Evolutionary conservation across 2,329 filamentous ascomycete genomes (phyloP).

Genomic region (Macrophomina tecta): DNA sequence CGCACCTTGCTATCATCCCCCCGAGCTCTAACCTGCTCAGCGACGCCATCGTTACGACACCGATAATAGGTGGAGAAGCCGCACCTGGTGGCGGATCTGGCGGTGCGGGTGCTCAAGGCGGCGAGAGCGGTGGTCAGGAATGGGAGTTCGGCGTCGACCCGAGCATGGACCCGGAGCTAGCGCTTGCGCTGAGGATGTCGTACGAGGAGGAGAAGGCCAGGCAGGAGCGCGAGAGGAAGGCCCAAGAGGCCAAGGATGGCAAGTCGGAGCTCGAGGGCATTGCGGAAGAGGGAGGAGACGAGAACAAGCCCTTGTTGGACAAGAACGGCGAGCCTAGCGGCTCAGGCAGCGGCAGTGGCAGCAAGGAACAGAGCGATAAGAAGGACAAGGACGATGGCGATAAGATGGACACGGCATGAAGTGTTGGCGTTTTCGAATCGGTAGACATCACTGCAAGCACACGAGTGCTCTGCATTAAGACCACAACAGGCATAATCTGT

Average conservation of each 20-base stretch:
- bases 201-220: constrained; percentile 97
- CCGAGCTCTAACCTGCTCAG: constrained; percentile 91
- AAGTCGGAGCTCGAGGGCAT: constrained; percentile 82
- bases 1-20: constrained; percentile 86
- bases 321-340: constrained; percentile 70
- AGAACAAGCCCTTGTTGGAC: constrained; percentile 66
- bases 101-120: constrained; percentile 58
- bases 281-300: constrained; percentile 65
- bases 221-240: constrained; percentile 82
- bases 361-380: constrained; percentile 51
- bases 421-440: neutral
- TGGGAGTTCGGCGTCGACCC: constrained; percentile 93
- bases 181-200: constrained; percentile 93
- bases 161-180: constrained; percentile 88
- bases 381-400: constrained; percentile 66
- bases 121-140: constrained; percentile 61
- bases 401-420: constrained; percentile 89
- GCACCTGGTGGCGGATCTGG: constrained; percentile 64
- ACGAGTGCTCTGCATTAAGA: neutral
- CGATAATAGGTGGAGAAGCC: constrained; percentile 86
- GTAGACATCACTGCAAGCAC: constrained; percentile 1
- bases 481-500: neutral
- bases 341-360: constrained; percentile 51
- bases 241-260: constrained; percentile 72
- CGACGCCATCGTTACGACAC: constrained; percentile 86